Conservation (phyloP, 768 basidiomycete species). For the Mycena floridula region DNA sequence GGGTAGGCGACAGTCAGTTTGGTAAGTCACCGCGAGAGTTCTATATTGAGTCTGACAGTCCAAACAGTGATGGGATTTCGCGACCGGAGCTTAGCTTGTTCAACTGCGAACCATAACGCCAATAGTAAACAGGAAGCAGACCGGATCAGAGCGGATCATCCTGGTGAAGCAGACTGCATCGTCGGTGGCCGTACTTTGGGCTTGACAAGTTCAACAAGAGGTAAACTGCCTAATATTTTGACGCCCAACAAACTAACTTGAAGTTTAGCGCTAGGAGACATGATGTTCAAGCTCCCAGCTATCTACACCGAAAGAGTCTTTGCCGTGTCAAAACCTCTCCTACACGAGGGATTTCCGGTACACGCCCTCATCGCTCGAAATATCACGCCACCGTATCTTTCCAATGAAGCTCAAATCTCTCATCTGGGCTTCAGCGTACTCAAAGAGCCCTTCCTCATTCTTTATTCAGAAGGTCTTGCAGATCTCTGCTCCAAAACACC, state of each 20-base stretch:
- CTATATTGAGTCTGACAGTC: neutral
- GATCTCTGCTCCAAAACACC: no score
- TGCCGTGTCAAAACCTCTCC: slow-evolving; percentile 3
- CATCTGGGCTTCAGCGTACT: neutral
- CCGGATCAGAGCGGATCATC: slow-evolving; percentile 9
- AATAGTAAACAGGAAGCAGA: slow-evolving; percentile 5
- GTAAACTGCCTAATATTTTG: neutral
- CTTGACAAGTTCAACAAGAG: slow-evolving; percentile 10
- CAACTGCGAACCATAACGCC: slow-evolving; percentile 4
- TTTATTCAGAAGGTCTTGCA: slow-evolving; percentile 2
- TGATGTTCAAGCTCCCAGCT: slow-evolving; percentile 10
- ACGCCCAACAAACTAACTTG: neutral
- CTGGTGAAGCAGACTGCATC: slow-evolving; percentile 8
- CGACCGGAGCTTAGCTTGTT: no score
- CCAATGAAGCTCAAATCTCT: slow-evolving; percentile 9
- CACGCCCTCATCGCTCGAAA: slow-evolving; percentile 7
- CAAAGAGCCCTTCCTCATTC: neutral
- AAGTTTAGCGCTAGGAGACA: slow-evolving; percentile 10
- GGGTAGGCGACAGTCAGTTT: slow-evolving; percentile 2
- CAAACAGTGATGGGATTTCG: neutral
- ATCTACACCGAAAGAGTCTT: slow-evolving; percentile 8
- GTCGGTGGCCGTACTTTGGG: slow-evolving; percentile 5
- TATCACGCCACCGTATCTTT: slow-evolving; percentile 11
- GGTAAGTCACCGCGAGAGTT: neutral
- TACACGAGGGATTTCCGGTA: slow-evolving; percentile 6